Evolutionary conservation across 257 asterid species (phyloP).

Genomic region (Cordia subcordata): DNA sequence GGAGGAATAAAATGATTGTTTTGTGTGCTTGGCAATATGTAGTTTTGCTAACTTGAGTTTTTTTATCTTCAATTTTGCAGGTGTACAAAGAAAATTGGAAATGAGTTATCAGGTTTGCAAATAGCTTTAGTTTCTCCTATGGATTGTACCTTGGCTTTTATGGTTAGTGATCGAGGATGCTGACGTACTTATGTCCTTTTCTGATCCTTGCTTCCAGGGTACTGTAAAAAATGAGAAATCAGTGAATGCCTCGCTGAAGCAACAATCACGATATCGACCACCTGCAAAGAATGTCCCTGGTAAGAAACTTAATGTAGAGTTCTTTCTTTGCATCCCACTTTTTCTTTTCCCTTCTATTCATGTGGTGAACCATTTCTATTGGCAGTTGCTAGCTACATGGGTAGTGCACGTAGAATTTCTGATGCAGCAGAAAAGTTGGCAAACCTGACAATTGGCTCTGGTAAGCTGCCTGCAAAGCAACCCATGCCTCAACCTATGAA

Average conservation of each 20-base stretch:
- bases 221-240: constrained; percentile 37
- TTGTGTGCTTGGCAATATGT: background rate
- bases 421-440: constrained; percentile 56
- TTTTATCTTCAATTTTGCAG: constrained; percentile 19
- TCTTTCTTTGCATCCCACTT: background rate
- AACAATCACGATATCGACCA: constrained; percentile 70
- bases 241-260: constrained; percentile 40
- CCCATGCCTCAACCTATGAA: constrained; percentile 62
- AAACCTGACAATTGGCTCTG: constrained; percentile 45
- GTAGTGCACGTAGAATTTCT: constrained; percentile 34
- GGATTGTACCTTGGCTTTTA: background rate
- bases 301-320: constrained; percentile 18
- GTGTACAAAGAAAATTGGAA: constrained; percentile 80
- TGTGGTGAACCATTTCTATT: background rate
- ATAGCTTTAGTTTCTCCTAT: too few relatives aligned
- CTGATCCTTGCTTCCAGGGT: constrained; percentile 29
- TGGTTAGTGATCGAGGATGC: background rate
- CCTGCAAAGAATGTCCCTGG: constrained; percentile 54
- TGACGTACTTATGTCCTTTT: background rate
- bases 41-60: background rate
- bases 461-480: constrained; percentile 40
- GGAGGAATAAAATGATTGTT: too few relatives aligned
- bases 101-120: constrained; percentile 55
- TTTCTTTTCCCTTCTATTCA: background rate
- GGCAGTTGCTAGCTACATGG: constrained; percentile 36